Conservation (phyloP, 2,329 filamentous ascomycete genomes). For the Fusarium vanettenii region DNA sequence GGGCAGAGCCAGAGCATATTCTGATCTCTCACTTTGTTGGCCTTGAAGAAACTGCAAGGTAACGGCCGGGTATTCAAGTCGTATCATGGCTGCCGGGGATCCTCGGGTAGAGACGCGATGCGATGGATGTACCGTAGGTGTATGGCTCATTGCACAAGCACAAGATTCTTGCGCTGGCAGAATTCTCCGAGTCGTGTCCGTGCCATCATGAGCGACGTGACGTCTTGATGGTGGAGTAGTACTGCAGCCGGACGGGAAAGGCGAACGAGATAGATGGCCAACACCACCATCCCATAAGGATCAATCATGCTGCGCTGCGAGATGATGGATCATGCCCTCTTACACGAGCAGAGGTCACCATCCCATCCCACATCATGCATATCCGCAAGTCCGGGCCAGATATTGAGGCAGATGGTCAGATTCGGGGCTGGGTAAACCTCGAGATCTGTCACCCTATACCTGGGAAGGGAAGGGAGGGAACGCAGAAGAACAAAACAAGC, state of each 20-base stretch:
- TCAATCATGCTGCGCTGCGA: neutral
- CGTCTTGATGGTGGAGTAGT: slow-evolving; percentile 8
- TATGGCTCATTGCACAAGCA: slow-evolving; percentile 33
- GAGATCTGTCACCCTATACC: neutral
- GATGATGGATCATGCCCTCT: neutral
- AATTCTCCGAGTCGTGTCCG: slow-evolving; percentile 43
- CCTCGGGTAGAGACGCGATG: slow-evolving; percentile 24
- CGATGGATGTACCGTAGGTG: neutral
- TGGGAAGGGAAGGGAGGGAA: neutral
- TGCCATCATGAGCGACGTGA: slow-evolving; percentile 31
- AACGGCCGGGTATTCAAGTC: neutral
- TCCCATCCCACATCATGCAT: neutral
- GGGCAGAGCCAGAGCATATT: neutral
- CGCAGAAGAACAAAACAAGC: neutral
- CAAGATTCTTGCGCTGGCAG: slow-evolving; percentile 33
- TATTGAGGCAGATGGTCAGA: neutral
- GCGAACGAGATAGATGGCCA: slow-evolving; percentile 2
- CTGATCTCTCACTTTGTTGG: neutral
- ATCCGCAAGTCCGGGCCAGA: neutral
- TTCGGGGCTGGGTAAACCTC: neutral
- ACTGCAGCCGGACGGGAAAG: slow-evolving; percentile 12
- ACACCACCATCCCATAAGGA: neutral
- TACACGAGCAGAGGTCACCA: neutral
- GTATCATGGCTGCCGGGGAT: slow-evolving; percentile 1
- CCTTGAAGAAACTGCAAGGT: neutral